phyloP scores from a whole-genome alignment of 1,284 basidiomycete genomes.

The Mycena citricolor region DNA sequence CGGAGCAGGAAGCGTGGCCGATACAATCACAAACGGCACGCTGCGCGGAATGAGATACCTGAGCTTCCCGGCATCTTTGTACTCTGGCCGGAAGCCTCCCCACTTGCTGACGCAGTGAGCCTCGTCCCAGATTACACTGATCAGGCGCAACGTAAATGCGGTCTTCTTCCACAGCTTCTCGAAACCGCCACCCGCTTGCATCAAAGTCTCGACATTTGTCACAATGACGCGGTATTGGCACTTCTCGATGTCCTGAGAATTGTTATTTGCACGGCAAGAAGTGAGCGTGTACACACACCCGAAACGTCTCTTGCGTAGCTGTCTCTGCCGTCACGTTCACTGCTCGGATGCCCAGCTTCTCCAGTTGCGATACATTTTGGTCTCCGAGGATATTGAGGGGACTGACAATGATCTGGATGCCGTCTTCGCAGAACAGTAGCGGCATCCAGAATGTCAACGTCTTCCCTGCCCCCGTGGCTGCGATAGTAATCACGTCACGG shows the following conservation, averaged over 20 bases:
- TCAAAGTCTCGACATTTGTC: constrained; percentile 34
- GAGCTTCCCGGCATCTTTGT: constrained; percentile 28
- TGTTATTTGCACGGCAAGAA: neutral
- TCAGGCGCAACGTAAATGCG: constrained; percentile 26
- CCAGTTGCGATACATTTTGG: constrained; percentile 8
- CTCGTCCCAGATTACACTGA: constrained; percentile 37
- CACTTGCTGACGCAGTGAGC: constrained; percentile 38
- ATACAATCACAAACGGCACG: constrained; percentile 32
- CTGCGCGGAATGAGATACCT: constrained; percentile 22
- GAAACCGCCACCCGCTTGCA: constrained; percentile 25
- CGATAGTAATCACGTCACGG: constrained; percentile 28
- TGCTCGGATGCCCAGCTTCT: neutral
- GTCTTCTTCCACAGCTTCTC: constrained; percentile 29
- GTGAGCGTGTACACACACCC: neutral
- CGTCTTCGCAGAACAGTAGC: constrained; percentile 20
- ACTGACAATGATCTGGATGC: constrained; percentile 19
- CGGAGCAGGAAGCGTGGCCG: constrained; percentile 34
- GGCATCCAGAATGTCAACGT: constrained; percentile 32
- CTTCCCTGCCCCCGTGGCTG: constrained; percentile 30
- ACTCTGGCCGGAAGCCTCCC: constrained; percentile 35
- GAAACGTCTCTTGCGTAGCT: constrained; percentile 9
- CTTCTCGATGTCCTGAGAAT: constrained; percentile 29
- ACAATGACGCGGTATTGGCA: constrained; percentile 31
- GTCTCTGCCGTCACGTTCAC: constrained; percentile 9
- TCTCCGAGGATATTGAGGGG: constrained; percentile 7